Evolutionary conservation across 2,329 filamentous ascomycete genomes (phyloP).

Genomic region (Furcasterigmium sp.): DNA sequence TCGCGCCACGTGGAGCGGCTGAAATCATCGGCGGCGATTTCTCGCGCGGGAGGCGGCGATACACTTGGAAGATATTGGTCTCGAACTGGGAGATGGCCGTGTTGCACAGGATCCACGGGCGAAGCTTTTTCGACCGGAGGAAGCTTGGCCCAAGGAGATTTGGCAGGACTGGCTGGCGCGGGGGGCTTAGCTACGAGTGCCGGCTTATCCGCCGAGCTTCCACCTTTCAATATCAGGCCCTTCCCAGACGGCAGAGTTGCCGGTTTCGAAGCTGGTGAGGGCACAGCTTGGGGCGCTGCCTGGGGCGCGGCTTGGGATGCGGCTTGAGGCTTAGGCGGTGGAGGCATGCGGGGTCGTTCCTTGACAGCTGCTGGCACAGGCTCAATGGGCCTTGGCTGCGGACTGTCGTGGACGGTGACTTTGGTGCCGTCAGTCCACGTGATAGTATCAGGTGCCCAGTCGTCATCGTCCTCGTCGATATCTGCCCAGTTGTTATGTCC

Average conservation of each 20-base stretch:
- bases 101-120: conserved; percentile 37
- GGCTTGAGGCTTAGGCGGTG: conserved; percentile 20
- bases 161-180: conserved; percentile 62
- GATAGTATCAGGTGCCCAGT: conserved; percentile 80
- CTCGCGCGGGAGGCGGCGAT: conserved; percentile 53
- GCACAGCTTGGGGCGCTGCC: conserved; percentile 18
- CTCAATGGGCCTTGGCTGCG: conserved; percentile 18
- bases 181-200: conserved; percentile 69
- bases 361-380: conserved; percentile 21
- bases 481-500: conserved; percentile 85
- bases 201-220: conserved; percentile 57
- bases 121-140: conserved; percentile 80
- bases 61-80: conserved; percentile 42
- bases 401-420: conserved; percentile 61
- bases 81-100: conserved; percentile 5
- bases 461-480: conserved; percentile 83
- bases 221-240: conserved; percentile 61
- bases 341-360: conserved; percentile 19
- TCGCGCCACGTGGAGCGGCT: conserved; percentile 80
- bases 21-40: conserved; percentile 93
- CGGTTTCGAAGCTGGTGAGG: conserved; percentile 37
- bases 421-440: conserved; percentile 88
- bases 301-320: conserved; percentile 19
- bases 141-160: conserved; percentile 86
- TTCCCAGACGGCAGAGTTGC: conserved; percentile 47